phyloP scores from a whole-genome alignment of 352 stramenopile genomes.

The Phytopythium ostracodes region DNA sequence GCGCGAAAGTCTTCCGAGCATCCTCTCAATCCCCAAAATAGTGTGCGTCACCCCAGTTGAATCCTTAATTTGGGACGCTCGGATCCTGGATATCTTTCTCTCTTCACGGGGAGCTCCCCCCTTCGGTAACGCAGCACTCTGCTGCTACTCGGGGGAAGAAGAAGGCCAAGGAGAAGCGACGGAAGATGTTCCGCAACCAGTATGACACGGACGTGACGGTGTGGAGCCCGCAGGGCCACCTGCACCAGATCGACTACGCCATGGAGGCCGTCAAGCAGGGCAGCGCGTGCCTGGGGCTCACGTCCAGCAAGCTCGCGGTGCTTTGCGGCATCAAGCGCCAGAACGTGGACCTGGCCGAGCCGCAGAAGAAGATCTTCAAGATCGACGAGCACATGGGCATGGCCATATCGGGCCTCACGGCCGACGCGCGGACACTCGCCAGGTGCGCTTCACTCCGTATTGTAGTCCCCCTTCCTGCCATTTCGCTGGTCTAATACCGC shows the following conservation, averaged over 20 bases:
- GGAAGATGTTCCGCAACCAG: slow-evolving; percentile 97
- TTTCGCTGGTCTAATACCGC: no score
- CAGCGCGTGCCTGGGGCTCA: slow-evolving; percentile 94
- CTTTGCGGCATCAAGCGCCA: slow-evolving; percentile 86
- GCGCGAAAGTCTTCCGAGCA: background rate
- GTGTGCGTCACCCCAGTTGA: background rate
- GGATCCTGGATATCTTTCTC: slow-evolving; percentile 1
- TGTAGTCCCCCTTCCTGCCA: no score
- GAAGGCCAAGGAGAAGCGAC: background rate
- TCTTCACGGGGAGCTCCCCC: background rate
- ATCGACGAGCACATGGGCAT: slow-evolving; percentile 99
- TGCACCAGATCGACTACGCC: slow-evolving; percentile 98
- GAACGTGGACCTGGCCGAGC: slow-evolving; percentile 89
- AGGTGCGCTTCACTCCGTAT: slow-evolving; percentile 27
- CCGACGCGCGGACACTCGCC: slow-evolving; percentile 95
- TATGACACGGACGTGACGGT: slow-evolving; percentile 99
- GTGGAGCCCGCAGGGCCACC: slow-evolving; percentile 97
- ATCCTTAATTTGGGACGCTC: background rate
- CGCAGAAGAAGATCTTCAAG: slow-evolving; percentile 99
- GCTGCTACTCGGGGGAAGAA: background rate
- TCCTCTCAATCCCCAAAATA: background rate
- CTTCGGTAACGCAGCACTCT: background rate
- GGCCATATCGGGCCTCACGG: slow-evolving; percentile 96
- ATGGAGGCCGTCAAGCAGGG: slow-evolving; percentile 97
- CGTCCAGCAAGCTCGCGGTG: slow-evolving; percentile 92